These are phyloP conservation scores for Rhizoclosmatium sp. DNA, from an alignment of 192 early-diverging fungal genomes.

Conservation along the genomic window DNA sequence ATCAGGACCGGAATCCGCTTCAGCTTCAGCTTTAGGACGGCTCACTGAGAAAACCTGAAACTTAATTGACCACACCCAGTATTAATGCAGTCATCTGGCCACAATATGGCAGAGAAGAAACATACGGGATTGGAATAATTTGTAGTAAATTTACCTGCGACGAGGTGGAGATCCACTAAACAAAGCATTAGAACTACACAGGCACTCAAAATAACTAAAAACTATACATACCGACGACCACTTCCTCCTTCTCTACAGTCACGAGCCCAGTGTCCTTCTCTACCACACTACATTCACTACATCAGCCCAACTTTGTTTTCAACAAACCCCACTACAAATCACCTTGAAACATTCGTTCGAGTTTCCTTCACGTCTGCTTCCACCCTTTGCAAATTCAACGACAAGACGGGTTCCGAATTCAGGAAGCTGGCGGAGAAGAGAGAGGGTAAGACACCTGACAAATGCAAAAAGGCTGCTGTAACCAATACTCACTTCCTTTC, in stretches of 20 bases:
- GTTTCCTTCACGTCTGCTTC: constrained; percentile 25
- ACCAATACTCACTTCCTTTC: constrained; percentile 24
- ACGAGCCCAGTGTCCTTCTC: constrained; percentile 22
- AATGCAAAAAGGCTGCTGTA: neutral
- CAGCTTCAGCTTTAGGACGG: too few relatives aligned
- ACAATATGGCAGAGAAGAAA: too few relatives aligned
- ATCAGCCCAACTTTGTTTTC: too few relatives aligned
- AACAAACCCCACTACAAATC: neutral
- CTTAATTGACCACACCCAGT: too few relatives aligned
- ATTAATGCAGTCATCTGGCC: too few relatives aligned
- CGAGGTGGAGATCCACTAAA: constrained; percentile 3
- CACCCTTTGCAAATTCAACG: constrained; percentile 27
- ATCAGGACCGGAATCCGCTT: too few relatives aligned
- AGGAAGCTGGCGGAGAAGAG: neutral
- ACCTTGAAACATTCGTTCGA: constrained; percentile 26
- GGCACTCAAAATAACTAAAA: neutral
- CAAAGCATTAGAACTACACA: neutral
- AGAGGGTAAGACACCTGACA: neutral
- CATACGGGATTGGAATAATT: too few relatives aligned
- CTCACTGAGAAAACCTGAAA: too few relatives aligned
- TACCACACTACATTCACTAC: constrained; percentile 4
- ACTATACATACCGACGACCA: neutral
- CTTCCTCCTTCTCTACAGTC: constrained; percentile 23
- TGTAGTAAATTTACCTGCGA: neutral
- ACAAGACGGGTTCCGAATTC: constrained; percentile 18